Conservation (phyloP, 768 basidiomycete species). For the Pleurotus platypus region DNA sequence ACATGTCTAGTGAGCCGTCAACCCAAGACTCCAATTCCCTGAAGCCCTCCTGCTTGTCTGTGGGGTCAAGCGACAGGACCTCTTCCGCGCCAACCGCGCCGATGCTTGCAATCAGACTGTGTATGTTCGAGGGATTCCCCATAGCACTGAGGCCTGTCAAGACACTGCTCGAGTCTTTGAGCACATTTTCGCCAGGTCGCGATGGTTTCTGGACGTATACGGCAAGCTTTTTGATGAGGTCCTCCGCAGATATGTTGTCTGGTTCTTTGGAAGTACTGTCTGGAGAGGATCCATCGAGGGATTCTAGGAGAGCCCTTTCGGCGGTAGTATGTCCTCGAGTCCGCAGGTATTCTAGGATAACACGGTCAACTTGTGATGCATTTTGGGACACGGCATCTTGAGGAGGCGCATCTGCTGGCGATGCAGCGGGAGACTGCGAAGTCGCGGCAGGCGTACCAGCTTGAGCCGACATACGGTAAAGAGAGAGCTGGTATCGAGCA, state of each 20-base stretch:
- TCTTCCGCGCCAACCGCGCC: conserved; percentile 82
- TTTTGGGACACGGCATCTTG: conserved; percentile 31
- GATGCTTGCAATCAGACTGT: conserved; percentile 72
- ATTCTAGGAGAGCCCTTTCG: conserved; percentile 46
- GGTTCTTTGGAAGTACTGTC: conserved; percentile 39
- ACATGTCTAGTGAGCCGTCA: conserved; percentile 89
- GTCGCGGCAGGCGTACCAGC: conserved; percentile 46
- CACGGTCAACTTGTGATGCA: conserved; percentile 35
- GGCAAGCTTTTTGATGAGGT: conserved; percentile 55
- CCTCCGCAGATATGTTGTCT: conserved; percentile 39
- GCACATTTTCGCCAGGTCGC: conserved; percentile 63
- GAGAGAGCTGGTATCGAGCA: neutral
- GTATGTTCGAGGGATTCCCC: conserved; percentile 70
- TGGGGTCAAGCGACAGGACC: conserved; percentile 75
- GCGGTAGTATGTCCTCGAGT: conserved; percentile 42
- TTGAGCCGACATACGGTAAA: conserved; percentile 32
- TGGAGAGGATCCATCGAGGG: conserved; percentile 37
- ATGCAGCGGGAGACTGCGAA: conserved; percentile 42
- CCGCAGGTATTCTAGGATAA: conserved; percentile 46
- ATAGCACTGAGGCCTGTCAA: conserved; percentile 65
- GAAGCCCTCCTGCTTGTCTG: conserved; percentile 84
- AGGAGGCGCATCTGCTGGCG: conserved; percentile 38
- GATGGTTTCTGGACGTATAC: conserved; percentile 69
- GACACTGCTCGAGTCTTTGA: conserved; percentile 64
- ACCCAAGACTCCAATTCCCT: conserved; percentile 86